A percentile compares a stretch with the other conserved stretches of the same genome.
Evolutionary conservation across 495 filamentous ascomycete genomes (phyloP).

Genomic region (Coniosporium apollinis): DNA sequence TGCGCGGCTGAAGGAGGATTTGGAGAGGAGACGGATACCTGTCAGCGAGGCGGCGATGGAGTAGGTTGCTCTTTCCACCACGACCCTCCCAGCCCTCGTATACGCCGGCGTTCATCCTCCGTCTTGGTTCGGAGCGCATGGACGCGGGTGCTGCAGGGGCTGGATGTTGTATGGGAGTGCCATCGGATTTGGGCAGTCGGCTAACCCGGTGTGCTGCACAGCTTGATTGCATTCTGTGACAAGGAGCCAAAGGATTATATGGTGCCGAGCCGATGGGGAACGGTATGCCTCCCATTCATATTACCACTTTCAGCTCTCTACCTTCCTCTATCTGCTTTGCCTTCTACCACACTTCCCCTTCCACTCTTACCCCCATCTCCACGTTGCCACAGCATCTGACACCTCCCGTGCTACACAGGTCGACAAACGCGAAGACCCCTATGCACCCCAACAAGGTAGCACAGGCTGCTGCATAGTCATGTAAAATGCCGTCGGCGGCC

Average conservation of each 20-base stretch:
- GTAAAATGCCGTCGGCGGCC: too few species aligned
- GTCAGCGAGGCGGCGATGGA: conserved; percentile 87
- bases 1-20: conserved; percentile 79
- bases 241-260: conserved; percentile 88
- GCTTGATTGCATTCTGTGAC: conserved; percentile 91
- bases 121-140: too few species aligned
- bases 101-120: too few species aligned
- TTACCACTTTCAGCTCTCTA: conserved; percentile 3
- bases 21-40: conserved; percentile 85
- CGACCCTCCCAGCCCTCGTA: neutral
- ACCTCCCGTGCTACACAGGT: too few species aligned
- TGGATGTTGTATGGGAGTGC: too few species aligned
- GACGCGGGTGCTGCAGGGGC: too few species aligned
- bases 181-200: too few species aligned
- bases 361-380: too few species aligned
- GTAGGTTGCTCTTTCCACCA: conserved; percentile 39
- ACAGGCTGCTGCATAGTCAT: conserved; percentile 92
- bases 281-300: conserved; percentile 36
- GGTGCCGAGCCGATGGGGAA: conserved; percentile 94
- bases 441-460: conserved; percentile 77
- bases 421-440: conserved; percentile 87
- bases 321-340: conserved; percentile 3
- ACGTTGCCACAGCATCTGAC: too few species aligned
- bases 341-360: too few species aligned
- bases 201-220: too few species aligned